These are phyloP conservation scores for Coccomyxa sp. DNA, from an alignment of 139 green algal genomes.

Conservation along the genomic window DNA sequence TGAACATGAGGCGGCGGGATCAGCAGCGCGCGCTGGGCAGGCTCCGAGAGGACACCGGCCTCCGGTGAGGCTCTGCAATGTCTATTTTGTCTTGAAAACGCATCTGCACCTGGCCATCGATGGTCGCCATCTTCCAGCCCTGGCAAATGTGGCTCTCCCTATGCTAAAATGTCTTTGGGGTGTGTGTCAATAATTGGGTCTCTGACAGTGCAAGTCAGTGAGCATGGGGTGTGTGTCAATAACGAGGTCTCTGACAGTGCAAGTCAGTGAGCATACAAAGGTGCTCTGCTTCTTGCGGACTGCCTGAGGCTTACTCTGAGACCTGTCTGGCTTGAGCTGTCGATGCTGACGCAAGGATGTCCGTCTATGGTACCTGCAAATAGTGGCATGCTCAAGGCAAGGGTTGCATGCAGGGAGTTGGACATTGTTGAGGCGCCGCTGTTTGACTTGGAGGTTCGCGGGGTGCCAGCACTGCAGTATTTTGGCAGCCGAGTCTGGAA, in stretches of 20 bases:
- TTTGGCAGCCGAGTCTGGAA: slow-evolving; percentile 89
- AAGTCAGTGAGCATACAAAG: no score
- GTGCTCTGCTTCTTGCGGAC: neutral
- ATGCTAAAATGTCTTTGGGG: no score
- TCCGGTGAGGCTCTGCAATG: slow-evolving; percentile 21
- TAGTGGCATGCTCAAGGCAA: neutral
- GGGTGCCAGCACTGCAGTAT: slow-evolving; percentile 89
- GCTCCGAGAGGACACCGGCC: slow-evolving; percentile 61
- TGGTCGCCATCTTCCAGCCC: no score
- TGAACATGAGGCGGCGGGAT: slow-evolving; percentile 63
- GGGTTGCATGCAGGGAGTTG: slow-evolving; percentile 39
- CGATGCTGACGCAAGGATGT: neutral
- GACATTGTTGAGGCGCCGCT: slow-evolving; percentile 81
- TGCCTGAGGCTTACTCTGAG: neutral
- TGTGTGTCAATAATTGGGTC: no score
- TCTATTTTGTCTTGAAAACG: no score
- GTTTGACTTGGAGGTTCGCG: slow-evolving; percentile 93
- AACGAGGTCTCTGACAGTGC: no score
- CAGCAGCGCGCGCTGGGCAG: slow-evolving; percentile 81
- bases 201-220: no score
- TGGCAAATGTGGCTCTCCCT: no score
- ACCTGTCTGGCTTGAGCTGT: neutral
- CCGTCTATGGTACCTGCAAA: neutral
- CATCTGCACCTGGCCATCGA: no score
- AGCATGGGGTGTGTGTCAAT: no score